Percentiles rank a stretch among this genome's conserved stretches.
phyloP scores from a whole-genome alignment of 208 protist genomes.

The Crithidia fasciculata region DNA sequence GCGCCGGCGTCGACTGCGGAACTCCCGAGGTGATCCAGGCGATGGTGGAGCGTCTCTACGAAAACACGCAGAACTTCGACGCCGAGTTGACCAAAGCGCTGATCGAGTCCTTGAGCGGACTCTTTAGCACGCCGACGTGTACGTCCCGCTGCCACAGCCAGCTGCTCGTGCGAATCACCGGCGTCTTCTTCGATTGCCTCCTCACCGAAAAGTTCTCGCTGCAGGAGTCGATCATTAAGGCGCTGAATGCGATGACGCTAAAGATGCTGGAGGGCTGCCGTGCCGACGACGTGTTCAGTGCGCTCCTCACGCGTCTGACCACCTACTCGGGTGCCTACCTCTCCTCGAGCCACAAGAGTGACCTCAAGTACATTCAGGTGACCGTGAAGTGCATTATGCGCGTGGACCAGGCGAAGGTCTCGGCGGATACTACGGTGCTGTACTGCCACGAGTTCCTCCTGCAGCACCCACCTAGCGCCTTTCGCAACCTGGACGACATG shows the following conservation, averaged over 20 bases:
- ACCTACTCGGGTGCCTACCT: slow-evolving; percentile 85
- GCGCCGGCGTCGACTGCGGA: slow-evolving; percentile 68
- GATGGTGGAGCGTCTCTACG: slow-evolving; percentile 81
- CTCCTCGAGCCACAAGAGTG: slow-evolving; percentile 56
- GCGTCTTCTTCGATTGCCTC: slow-evolving; percentile 87
- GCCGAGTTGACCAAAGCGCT: slow-evolving; percentile 56
- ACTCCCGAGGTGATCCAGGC: slow-evolving; percentile 81
- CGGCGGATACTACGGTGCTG: slow-evolving; percentile 75
- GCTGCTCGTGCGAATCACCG: slow-evolving; percentile 71
- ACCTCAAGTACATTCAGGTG: slow-evolving; percentile 91
- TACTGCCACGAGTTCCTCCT: slow-evolving; percentile 90
- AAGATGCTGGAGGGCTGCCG: slow-evolving; percentile 70
- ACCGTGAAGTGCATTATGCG: slow-evolving; percentile 91
- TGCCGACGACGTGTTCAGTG: slow-evolving; percentile 82
- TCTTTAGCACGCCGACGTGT: slow-evolving; percentile 55
- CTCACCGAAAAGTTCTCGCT: slow-evolving; percentile 82
- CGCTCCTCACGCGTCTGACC: slow-evolving; percentile 79
- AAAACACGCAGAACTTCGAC: slow-evolving; percentile 70
- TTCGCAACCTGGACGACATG: slow-evolving; percentile 85
- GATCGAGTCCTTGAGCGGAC: slow-evolving; percentile 70
- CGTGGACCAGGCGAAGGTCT: slow-evolving; percentile 60
- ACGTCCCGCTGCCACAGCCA: slow-evolving; percentile 70
- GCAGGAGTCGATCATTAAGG: slow-evolving; percentile 70
- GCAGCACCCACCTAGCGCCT: slow-evolving; percentile 87
- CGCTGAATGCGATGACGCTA: slow-evolving; percentile 86